Evolutionary conservation across 1,139 yeast genomes (phyloP).

Genomic region (Candida smagusa): DNA sequence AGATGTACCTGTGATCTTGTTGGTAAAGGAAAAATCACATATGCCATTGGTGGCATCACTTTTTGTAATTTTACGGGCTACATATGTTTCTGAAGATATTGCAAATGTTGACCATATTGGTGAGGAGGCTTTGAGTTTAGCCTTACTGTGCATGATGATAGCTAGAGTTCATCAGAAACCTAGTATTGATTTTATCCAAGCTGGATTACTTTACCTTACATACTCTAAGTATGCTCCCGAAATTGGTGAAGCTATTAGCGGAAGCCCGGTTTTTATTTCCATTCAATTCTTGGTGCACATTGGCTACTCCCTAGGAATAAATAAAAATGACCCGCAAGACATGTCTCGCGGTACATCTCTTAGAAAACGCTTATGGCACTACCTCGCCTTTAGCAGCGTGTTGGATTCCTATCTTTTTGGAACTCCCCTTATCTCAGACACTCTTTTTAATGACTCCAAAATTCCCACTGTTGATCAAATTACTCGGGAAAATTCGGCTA

Average conservation of each 20-base stretch:
- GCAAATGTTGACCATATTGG: neutral
- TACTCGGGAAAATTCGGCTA: neutral
- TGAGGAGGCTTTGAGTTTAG: neutral
- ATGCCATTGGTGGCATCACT: neutral
- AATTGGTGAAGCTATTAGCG: conserved; percentile 1
- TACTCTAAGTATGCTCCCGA: conserved; percentile 1
- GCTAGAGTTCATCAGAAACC: neutral
- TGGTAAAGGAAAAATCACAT: neutral
- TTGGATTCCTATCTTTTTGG: conserved; percentile 1
- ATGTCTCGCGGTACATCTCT: neutral
- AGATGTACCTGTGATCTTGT: neutral
- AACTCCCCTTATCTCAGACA: neutral
- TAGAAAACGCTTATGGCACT: conserved; percentile 1
- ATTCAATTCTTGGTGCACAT: conserved; percentile 1
- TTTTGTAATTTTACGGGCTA: neutral
- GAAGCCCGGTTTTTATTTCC: neutral
- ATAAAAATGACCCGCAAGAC: neutral
- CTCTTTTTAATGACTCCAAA: neutral
- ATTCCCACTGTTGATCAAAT: neutral
- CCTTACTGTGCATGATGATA: neutral
- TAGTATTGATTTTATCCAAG: neutral
- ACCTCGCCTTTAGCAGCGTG: neutral
- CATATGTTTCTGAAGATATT: neutral
- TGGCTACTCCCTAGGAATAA: neutral
- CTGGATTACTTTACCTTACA: neutral